Base-by-base conservation (phyloP, 768 basidiomycete genomes). In the Pisolithus microcarpus region DNA sequence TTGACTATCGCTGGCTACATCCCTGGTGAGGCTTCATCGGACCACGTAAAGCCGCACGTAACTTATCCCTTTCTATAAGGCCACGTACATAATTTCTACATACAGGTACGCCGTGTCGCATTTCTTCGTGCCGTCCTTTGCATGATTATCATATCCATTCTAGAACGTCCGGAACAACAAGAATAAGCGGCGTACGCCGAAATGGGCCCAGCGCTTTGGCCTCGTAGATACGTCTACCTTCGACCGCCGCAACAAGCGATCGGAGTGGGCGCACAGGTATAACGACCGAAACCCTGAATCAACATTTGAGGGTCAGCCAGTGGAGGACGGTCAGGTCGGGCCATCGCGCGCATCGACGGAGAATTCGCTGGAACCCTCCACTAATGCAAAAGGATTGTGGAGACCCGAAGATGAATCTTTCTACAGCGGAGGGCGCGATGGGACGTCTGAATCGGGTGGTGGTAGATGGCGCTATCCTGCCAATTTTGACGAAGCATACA, bases 121-220 rank as follows among this genome's bases (percentile, higher is more conserved):
- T 50, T 7, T 43, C 19, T 37, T 44, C 46, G 7, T 38, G 43
- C 47, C 39, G 43, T 52, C 16, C 57, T 50, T 26, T 55, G 44
- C 43, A 58, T 36, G 36, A 16, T 10, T n/a, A 28, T 44, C 31
- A 9, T 34, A 39, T 30, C 7, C n/a, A 45, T 24, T 49, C 19
- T 64, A 97, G 84, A 96, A 96, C 69, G 83, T 97, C 57, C 77
- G 94, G 51, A 97, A 96, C 72, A 97, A 97, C 75, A 91, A 94
- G 75, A 94, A 82, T 59, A 80, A 88, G 64, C 75, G 78, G 13
- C 83, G 94, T 40, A 96, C 94, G n/a, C 94, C 94, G 18, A 94
- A 96, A 69, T 97, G 94, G 94, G 86, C 85, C 0, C 75, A 88
- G 68, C 80, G 85, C 56, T 91, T 91, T 66, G 94, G 94, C 37